A percentile compares a stretch with the other conserved stretches of the same genome.
Evolutionary conservation across 148 eudicot species (phyloP).

Genomic region (Rhododendron kiyosumense): DNA sequence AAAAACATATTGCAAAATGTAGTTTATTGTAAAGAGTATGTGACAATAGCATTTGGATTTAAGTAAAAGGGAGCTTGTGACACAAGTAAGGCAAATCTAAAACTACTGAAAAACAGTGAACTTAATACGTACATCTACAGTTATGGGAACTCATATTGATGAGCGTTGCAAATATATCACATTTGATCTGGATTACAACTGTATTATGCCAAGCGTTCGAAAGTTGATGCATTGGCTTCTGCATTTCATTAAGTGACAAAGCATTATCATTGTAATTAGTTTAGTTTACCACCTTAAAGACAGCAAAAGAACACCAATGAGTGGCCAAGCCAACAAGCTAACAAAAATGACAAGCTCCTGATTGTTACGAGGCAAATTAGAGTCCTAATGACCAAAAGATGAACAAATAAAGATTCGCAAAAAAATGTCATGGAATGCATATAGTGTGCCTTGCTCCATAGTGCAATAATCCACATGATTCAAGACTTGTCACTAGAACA

Average conservation of each 20-base stretch:
- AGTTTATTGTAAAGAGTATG: not conserved
- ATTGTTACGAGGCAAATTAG: not conserved
- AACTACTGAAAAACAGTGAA: not conserved
- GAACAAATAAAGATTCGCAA: not conserved
- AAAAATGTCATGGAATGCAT: not conserved
- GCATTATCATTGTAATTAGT: not conserved
- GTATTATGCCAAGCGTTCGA: not conserved
- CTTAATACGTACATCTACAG: too few relatives aligned
- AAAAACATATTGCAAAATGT: not conserved
- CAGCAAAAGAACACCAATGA: not conserved
- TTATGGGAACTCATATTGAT: not conserved
- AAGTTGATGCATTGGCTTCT: not conserved
- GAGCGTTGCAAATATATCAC: not conserved
- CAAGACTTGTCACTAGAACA: not conserved
- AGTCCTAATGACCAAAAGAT: not conserved
- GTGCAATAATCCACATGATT: not conserved
- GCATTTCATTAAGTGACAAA: not conserved
- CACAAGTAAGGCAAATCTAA: not conserved
- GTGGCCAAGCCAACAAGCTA: not conserved
- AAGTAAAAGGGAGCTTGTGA: not conserved
- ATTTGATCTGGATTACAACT: not conserved
- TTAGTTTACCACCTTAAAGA: not conserved
- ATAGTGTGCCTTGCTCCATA: not conserved
- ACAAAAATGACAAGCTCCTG: not conserved
- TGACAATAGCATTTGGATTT: not conserved